Conservation (phyloP, 371 early-diverging fungal species). For the Lichtheimia corymbifera region DNA sequence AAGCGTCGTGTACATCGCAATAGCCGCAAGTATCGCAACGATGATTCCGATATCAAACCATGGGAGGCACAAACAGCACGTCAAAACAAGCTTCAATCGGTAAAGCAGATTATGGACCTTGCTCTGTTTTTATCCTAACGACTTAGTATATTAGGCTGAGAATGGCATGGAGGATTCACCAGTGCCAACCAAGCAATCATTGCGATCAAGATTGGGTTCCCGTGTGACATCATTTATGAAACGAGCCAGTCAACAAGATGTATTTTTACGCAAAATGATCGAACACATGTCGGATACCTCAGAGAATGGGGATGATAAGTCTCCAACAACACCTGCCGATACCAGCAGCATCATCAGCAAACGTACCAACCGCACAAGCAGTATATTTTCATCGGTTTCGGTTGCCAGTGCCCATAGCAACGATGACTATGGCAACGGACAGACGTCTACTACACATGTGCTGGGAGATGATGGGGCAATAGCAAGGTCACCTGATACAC, state of each 20-base stretch:
- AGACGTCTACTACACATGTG: too few relatives aligned
- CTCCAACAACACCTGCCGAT: slow-evolving; percentile 3
- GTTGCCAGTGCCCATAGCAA: not conserved
- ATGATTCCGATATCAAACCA: slow-evolving; percentile 11
- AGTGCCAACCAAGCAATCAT: slow-evolving; percentile 9
- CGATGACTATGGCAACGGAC: too few relatives aligned
- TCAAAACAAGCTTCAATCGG: slow-evolving; percentile 7
- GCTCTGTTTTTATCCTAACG: not conserved
- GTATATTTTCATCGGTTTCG: slow-evolving; percentile 16
- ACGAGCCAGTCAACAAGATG: slow-evolving; percentile 20
- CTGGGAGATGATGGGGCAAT: too few relatives aligned
- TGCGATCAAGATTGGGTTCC: slow-evolving; percentile 14
- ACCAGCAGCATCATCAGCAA: slow-evolving; percentile 14
- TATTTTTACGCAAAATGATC: slow-evolving; percentile 12
- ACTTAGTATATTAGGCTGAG: not conserved
- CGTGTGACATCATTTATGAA: slow-evolving; percentile 19
- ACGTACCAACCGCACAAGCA: slow-evolving; percentile 13
- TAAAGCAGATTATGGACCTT: not conserved
- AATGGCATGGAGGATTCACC: not conserved
- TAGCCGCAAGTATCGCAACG: slow-evolving; percentile 9
- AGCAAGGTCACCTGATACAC: too few relatives aligned
- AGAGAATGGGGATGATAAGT: not conserved
- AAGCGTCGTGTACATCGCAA: slow-evolving; percentile 20
- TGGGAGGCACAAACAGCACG: slow-evolving; percentile 15
- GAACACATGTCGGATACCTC: slow-evolving; percentile 15